Percentiles rank a stretch among this genome's conserved stretches.
Conservation (phyloP, 2,329 filamentous ascomycete species). For the Grosmannia clavigera region DNA sequence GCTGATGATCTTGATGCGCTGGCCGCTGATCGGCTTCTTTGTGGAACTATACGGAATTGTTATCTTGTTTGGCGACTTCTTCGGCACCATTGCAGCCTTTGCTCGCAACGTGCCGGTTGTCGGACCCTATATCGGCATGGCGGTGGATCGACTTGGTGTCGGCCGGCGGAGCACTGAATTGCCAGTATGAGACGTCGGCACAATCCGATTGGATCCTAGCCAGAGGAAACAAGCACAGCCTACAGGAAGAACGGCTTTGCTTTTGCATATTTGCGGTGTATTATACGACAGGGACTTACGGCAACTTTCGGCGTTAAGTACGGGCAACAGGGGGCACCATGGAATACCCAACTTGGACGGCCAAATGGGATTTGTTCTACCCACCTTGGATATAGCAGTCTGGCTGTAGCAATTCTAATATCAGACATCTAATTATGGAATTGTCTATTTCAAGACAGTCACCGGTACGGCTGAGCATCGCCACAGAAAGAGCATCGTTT, state of each 20-base stretch:
- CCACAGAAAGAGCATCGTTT: neutral
- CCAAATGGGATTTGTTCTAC: neutral
- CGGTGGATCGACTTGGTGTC: constrained; percentile 58
- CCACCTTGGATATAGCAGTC: neutral
- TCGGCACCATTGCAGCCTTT: constrained; percentile 83
- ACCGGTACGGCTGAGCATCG: neutral
- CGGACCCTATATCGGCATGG: constrained; percentile 70
- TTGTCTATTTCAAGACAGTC: neutral
- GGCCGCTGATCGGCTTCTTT: constrained; percentile 82
- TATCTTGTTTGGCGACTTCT: constrained; percentile 89
- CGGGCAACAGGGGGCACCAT: neutral
- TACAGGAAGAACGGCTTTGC: neutral
- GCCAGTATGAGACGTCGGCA: constrained; percentile 36
- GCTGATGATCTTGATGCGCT: constrained; percentile 71
- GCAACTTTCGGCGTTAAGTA: neutral
- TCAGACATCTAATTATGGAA: neutral
- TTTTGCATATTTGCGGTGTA: neutral
- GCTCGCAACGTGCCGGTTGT: constrained; percentile 74
- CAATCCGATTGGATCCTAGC: neutral
- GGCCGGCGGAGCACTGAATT: constrained; percentile 61
- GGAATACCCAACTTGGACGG: neutral
- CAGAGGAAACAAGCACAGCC: neutral
- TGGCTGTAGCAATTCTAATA: neutral
- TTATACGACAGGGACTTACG: neutral
- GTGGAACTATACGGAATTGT: constrained; percentile 90